phyloP scores from a whole-genome alignment of 148 eudicot species.

The Chenopodium berlandieri region DNA sequence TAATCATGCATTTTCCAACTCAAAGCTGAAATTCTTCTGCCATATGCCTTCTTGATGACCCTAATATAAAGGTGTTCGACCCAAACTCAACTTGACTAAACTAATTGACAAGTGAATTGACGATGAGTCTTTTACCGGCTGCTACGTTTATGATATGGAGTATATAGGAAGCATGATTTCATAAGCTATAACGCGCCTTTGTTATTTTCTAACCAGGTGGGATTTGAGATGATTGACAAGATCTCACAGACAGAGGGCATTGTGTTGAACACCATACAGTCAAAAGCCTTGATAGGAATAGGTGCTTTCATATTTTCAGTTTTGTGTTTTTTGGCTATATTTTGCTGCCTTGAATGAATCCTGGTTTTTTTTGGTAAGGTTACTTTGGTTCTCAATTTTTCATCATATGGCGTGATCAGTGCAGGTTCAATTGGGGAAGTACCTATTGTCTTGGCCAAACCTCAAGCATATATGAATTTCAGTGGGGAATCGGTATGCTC shows the following conservation, averaged over 20 bases:
- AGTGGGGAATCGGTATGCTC: slow-evolving; percentile 87
- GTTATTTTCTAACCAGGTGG: slow-evolving; percentile 53
- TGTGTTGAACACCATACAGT: slow-evolving; percentile 85
- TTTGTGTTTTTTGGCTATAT: neutral
- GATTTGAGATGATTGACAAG: slow-evolving; percentile 95
- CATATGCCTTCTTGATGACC: neutral
- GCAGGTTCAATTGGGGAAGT: slow-evolving; percentile 95
- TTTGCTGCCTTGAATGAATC: neutral
- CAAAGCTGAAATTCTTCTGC: neutral
- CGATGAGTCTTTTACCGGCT: neutral
- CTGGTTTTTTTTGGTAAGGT: neutral
- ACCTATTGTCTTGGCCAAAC: slow-evolving; percentile 81
- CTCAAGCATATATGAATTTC: slow-evolving; percentile 93
- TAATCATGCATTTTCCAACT: neutral
- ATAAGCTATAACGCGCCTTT: slow-evolving; percentile 7
- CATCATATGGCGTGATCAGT: slow-evolving; percentile 36
- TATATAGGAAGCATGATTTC: neutral
- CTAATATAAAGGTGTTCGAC: neutral
- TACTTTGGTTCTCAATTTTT: slow-evolving; percentile 21
- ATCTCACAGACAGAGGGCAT: slow-evolving; percentile 72
- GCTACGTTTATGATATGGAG: neutral
- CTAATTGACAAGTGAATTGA: neutral
- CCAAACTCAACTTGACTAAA: neutral
- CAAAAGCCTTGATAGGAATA: slow-evolving; percentile 91
- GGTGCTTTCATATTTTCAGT: slow-evolving; percentile 39